Evolutionary conservation across 179 eudicot genomes (phyloP), one percentile per base, ranked within the genome.

Genomic region (Vitellaria paradoxa): DNA sequence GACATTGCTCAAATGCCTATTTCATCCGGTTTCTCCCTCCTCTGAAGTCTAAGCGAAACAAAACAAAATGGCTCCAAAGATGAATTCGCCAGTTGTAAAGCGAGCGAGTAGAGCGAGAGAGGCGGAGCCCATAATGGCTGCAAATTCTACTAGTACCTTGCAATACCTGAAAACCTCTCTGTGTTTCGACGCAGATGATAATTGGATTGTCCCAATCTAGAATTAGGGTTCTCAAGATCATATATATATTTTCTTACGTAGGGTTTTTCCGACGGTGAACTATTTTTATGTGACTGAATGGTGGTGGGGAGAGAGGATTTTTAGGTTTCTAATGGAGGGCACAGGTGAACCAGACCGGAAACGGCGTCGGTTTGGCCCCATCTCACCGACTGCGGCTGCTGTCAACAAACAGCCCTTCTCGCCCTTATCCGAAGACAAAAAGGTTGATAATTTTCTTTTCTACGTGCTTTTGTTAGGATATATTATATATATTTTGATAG

Each of bases 341-440:
- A 89, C 90, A 12, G 98, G 91, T 37, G 97, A 90, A 61, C 79
- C 97, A 10, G 98, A 91, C 85, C 89, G 88, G 72, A 93, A 89
- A 68, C 86, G 92, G 75, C 89, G 94, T 20, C 92, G 91, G 61
- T 55, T 91, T 5, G 87, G 89, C 88, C 83, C 94, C 37, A 85
- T 90, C 23, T 88, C 94, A 23, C 92, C 94, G 68, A 82, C 94
- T 37, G 80, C 89, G n/a, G 85, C 91, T 53, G 74, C 82, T 83
- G 80, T 87, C 56, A 91, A 90, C 86, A 90, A 87, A 74, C 93
- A 80, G 64, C 87, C 90, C 46, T 83, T 82, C 52, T 70, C 74
- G 50, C 90, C 89, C 60, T 46, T 85, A 14, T 87, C 93, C 45
- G 93, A 90, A 86, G 98, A 90, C 49, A 91, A 93, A 78, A 93